Base-by-base conservation (phyloP, 139 green algal species). In the Diplosphaera chodatii region DNA sequence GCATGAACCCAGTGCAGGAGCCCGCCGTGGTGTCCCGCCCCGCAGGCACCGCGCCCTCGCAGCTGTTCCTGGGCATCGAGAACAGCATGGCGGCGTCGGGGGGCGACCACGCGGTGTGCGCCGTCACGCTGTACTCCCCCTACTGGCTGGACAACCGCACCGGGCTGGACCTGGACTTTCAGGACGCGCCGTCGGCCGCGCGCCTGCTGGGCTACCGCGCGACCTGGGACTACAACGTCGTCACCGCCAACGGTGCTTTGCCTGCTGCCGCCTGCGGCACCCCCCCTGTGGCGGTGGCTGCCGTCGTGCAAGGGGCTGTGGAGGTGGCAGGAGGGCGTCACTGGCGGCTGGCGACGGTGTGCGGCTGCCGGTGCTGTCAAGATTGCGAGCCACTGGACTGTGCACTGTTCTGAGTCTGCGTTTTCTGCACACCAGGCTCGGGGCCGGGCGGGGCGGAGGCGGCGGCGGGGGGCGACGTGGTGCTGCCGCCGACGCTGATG, bases 101-200 rank as follows among this genome's bases (percentile, higher is more conserved):
- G 28, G 70, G 65, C 27, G 66, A 74, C 10, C 55, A 75, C 8
- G 37, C 72, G 34, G 67, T 84, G 37, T 82, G 74, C 63, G 72
- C 69, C 3, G 68, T 94, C 29, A 84, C 82, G 0, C 48, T 95
- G 15, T 89, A 80, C 56, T 73, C 84, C 1, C 75, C 84, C 30
- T 92, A 84, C 81, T 95, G 89, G 89, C 64, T 95, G 25, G 89
- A 95, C 82, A 95, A 95, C 86, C 80, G 88, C 65, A 91, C 84
- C 1, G 88, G 88, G 6, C 77, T 90, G 37, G 83, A 92, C 78
- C 79, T 95, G n/a, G 74, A 91, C 27, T 90, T 92, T 69, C 80
- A n/a, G 48, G 48, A 59, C 18, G 48, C 48, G 48, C 48, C 48
- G 18, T 59, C 48, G 3, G 22, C 48, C 8, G 48, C 48, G 4